Evolutionary conservation across 495 filamentous ascomycete genomes (phyloP).

Genomic region (Thermothielavioides terrestris): DNA sequence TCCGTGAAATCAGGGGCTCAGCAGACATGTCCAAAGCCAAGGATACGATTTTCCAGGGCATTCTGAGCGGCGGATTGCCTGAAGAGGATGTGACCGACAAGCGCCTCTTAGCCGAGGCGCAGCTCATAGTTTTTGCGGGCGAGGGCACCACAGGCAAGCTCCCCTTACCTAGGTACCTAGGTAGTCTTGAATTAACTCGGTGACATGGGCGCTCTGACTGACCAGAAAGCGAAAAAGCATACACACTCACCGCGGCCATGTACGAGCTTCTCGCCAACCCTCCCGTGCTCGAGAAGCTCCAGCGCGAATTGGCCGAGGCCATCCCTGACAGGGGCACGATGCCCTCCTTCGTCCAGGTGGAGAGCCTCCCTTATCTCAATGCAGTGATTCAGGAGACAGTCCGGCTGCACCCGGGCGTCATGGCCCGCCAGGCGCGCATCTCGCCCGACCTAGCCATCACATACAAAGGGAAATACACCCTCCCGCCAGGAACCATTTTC

Average conservation of each 20-base stretch:
- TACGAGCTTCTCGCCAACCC: not conserved
- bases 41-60: conserved; percentile 9
- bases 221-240: no score
- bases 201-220: not conserved
- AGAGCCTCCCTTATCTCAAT: conserved; percentile 7
- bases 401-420: conserved; percentile 7
- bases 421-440: not conserved
- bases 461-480: not conserved
- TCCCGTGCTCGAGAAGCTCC: not conserved
- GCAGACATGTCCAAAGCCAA: not conserved
- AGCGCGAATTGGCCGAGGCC: not conserved
- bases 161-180: not conserved
- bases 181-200: not conserved
- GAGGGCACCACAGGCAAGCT: not conserved
- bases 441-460: conserved; percentile 3
- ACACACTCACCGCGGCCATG: not conserved
- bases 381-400: conserved; percentile 10
- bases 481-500: conserved; percentile 3
- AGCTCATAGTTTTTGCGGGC: conserved; percentile 6
- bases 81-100: not conserved
- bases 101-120: conserved; percentile 1
- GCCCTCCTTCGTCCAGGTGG: not conserved
- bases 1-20: not conserved
- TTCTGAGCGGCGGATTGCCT: conserved; percentile 2
- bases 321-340: not conserved